Percentiles rank a stretch among this genome's conserved stretches.
Evolutionary conservation across 495 filamentous ascomycete genomes (phyloP).

Genomic region (Penicillium maclennaniae): DNA sequence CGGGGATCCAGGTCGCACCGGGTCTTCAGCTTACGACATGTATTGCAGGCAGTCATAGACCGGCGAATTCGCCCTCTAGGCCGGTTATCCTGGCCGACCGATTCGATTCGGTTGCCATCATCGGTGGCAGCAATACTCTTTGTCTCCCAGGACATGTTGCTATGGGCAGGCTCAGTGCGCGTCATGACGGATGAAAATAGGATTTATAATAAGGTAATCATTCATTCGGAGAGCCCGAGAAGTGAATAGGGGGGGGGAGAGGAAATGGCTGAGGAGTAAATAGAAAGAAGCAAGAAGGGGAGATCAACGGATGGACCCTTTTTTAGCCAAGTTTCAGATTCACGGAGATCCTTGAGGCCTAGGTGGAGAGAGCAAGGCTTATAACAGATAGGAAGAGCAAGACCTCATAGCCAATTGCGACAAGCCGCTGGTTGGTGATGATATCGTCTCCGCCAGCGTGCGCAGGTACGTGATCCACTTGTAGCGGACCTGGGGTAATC

Average conservation of each 20-base stretch:
- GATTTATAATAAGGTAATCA: conserved; percentile 7
- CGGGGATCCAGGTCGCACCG: conserved; percentile 40
- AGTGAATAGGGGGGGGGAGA: neutral
- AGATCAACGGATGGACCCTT: conserved; percentile 18
- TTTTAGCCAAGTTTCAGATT: conserved; percentile 7
- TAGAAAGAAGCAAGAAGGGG: neutral
- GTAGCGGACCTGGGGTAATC: conserved; percentile 30
- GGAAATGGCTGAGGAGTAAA: neutral
- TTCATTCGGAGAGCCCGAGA: conserved; percentile 6
- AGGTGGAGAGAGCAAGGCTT: conserved; percentile 26
- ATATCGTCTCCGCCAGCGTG: conserved; percentile 26
- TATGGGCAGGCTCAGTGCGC: conserved; percentile 25
- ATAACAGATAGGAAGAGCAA: conserved; percentile 22
- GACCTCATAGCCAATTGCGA: conserved; percentile 25
- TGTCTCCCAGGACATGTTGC: conserved; percentile 29
- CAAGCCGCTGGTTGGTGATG: conserved; percentile 26
- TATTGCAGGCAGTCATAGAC: conserved; percentile 44
- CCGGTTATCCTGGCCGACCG: conserved; percentile 29
- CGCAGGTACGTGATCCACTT: conserved; percentile 31
- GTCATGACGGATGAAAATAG: conserved; percentile 22
- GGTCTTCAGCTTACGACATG: conserved; percentile 44
- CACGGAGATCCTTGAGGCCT: conserved; percentile 20
- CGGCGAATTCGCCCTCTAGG: conserved; percentile 38
- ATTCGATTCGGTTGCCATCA: conserved; percentile 25
- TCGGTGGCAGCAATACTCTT: conserved; percentile 26